These are phyloP conservation scores for Nitzschia sp. DNA, from an alignment of 108 stramenopile genomes.

Conservation along the genomic window DNA sequence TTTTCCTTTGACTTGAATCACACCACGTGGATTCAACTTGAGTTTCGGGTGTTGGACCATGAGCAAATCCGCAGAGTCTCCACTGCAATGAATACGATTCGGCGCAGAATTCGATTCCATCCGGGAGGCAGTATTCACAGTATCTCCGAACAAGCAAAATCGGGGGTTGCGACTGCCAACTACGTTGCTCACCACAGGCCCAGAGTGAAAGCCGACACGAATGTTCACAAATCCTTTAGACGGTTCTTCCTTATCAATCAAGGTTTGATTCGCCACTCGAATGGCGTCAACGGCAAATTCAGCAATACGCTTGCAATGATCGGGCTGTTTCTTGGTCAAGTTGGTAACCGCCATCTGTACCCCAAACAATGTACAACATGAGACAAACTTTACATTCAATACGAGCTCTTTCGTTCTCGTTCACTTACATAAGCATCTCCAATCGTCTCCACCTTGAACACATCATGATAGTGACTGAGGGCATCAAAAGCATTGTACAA, in stretches of 20 bases:
- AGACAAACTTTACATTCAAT: background rate
- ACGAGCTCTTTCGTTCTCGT: background rate
- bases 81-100: slow-evolving; percentile 49
- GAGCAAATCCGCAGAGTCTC: slow-evolving; percentile 43
- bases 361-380: slow-evolving; percentile 39
- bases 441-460: slow-evolving; percentile 81
- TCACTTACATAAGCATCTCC: slow-evolving; percentile 69
- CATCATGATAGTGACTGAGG: slow-evolving; percentile 57
- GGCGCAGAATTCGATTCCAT: slow-evolving; percentile 57
- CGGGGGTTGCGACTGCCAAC: slow-evolving; percentile 71
- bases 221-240: slow-evolving; percentile 59
- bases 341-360: slow-evolving; percentile 58
- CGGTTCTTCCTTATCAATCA: slow-evolving; percentile 51
- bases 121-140: slow-evolving; percentile 65
- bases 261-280: slow-evolving; percentile 50
- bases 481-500: slow-evolving; percentile 68
- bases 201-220: slow-evolving; percentile 70
- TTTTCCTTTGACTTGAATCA: slow-evolving; percentile 68
- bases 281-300: slow-evolving; percentile 70
- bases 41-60: slow-evolving; percentile 48
- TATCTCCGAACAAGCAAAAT: slow-evolving; percentile 75
- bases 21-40: slow-evolving; percentile 45
- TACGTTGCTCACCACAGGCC: slow-evolving; percentile 69
- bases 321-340: slow-evolving; percentile 59
- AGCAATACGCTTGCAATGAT: slow-evolving; percentile 75